Conservation (phyloP, 2,329 filamentous ascomycete genomes). For the Colletotrichum trifolii region DNA sequence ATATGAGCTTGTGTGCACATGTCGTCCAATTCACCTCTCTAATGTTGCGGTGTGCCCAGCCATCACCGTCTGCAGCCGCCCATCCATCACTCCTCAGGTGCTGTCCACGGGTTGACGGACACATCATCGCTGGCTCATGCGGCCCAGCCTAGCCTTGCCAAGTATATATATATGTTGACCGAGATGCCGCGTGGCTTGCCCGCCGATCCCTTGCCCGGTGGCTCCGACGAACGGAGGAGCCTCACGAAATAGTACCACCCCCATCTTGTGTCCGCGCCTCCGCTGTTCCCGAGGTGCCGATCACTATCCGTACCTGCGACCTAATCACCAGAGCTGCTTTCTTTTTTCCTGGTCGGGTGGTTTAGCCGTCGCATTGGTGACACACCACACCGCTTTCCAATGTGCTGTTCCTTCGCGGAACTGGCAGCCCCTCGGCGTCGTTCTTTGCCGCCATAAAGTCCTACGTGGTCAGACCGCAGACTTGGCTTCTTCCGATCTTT, state of each 20-base stretch:
- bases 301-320: constrained; percentile 15
- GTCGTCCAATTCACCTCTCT: constrained; percentile 12
- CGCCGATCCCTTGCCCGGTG: constrained; percentile 30
- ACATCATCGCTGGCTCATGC: constrained; percentile 16
- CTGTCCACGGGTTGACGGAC: background rate
- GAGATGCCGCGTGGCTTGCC: constrained; percentile 19
- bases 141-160: constrained; percentile 33
- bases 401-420: constrained; percentile 4
- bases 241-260: constrained; percentile 12
- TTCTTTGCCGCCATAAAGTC: background rate
- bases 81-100: too few relatives aligned
- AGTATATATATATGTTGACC: constrained; percentile 17
- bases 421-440: constrained; percentile 14
- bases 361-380: constrained; percentile 3
- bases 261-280: constrained; percentile 11
- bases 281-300: constrained; percentile 30
- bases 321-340: constrained; percentile 1
- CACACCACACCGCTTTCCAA: constrained; percentile 17
- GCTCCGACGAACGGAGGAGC: constrained; percentile 35
- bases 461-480: background rate
- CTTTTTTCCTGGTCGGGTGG: constrained; percentile 11
- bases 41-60: constrained; percentile 27
- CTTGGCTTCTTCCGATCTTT: background rate
- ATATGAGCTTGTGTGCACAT: constrained; percentile 18
- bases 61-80: background rate